phyloP scores from a whole-genome alignment of 768 basidiomycete species.

The Coprinopsis sp. region DNA sequence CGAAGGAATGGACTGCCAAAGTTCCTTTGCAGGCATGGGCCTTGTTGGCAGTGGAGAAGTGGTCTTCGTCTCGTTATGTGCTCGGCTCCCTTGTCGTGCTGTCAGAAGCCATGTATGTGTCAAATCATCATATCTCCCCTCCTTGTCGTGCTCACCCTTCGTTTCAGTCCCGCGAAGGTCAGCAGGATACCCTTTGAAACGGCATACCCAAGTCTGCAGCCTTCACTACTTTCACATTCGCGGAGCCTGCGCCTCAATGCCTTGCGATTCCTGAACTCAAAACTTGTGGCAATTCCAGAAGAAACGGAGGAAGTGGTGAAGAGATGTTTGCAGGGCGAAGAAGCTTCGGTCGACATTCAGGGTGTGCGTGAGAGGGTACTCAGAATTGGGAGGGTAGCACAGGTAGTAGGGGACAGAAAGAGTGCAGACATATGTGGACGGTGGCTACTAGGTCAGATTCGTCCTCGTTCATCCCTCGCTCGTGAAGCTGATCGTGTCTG shows the following conservation, averaged over 20 bases:
- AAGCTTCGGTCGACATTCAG: conserved; percentile 69
- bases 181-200: conserved; percentile 37
- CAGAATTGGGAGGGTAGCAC: conserved; percentile 66
- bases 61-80: conserved; percentile 55
- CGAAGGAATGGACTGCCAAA: conserved; percentile 40
- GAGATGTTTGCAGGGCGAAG: conserved; percentile 75
- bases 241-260: conserved; percentile 57
- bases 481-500: not conserved
- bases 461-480: not conserved
- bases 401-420: conserved; percentile 51
- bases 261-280: conserved; percentile 58
- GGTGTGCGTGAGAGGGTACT: conserved; percentile 84
- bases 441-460: conserved; percentile 68
- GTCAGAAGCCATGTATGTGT: conserved; percentile 45
- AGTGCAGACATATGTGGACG: conserved; percentile 61
- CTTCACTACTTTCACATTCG: conserved; percentile 68
- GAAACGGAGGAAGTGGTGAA: conserved; percentile 52
- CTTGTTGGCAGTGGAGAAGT: conserved; percentile 38
- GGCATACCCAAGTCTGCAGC: conserved; percentile 49
- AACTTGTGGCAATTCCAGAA: conserved; percentile 38
- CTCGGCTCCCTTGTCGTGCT: conserved; percentile 40
- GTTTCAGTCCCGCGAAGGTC: conserved; percentile 21
- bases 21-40: conserved; percentile 51
- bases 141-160: not conserved
- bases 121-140: conserved; percentile 11